A percentile compares a stretch with the other conserved stretches of the same genome.
These are phyloP conservation scores for Tulasnella sp. DNA, from an alignment of 768 basidiomycete genomes.

Conservation along the genomic window DNA sequence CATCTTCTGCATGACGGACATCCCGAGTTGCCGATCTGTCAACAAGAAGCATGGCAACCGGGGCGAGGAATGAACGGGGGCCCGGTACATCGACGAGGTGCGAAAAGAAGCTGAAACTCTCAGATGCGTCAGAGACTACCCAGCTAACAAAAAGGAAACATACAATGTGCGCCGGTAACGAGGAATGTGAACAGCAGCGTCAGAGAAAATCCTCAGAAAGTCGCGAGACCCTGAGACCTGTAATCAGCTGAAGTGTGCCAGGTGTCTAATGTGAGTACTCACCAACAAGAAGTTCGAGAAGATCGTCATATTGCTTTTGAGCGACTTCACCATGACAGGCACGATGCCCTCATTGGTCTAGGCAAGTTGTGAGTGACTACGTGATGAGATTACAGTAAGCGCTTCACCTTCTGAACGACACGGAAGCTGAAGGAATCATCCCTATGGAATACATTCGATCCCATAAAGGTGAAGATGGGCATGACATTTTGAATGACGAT, in stretches of 20 bases:
- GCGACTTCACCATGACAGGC: constrained; percentile 78
- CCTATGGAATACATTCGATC: constrained; percentile 92
- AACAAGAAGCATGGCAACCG: constrained; percentile 72
- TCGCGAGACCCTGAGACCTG: constrained; percentile 43
- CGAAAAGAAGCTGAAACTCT: constrained; percentile 59
- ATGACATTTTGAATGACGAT: constrained; percentile 90
- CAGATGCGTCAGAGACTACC: neutral
- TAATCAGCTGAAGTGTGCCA: neutral
- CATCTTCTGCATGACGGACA: constrained; percentile 48
- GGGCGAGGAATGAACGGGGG: constrained; percentile 64
- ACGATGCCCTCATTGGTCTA: constrained; percentile 91
- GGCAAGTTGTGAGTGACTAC: neutral
- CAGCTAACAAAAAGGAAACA: constrained; percentile 19
- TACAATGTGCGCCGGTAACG: constrained; percentile 85
- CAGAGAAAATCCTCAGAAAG: constrained; percentile 84
- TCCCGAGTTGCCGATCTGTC: constrained; percentile 65
- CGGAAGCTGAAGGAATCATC: constrained; percentile 94
- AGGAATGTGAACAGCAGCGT: constrained; percentile 84
- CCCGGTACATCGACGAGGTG: constrained; percentile 80
- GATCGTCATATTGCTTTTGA: constrained; percentile 45
- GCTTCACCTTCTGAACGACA: constrained; percentile 77
- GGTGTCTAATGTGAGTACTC: neutral
- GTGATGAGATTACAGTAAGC: neutral
- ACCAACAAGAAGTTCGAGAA: constrained; percentile 52
- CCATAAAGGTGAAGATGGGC: constrained; percentile 99